Base-by-base conservation (phyloP, 2,329 filamentous ascomycete species). In the Dactylellina parvicollis region DNA sequence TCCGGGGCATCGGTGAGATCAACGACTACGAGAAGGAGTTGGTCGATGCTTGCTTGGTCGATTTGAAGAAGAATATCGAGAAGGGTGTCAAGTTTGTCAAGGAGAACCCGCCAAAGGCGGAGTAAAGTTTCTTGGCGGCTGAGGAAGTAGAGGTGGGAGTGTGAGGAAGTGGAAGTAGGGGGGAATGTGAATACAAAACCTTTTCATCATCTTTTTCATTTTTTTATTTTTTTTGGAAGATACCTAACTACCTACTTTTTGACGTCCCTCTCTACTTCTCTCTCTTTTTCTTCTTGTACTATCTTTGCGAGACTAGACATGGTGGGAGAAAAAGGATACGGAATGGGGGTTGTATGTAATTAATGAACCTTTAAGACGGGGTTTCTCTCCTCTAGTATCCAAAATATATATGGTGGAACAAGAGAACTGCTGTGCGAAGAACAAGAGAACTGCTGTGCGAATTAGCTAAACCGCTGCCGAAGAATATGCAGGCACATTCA, bases 21-120 rank as follows among this genome's bases (percentile, higher is more conserved):
- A 91, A 92, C 80, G 87, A 88, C 79, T 85, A 88, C 82, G 95
- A 99, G 90, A 85, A 96, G 88, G 89, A 89, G 84, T 89, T 99
- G 79, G 84, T 99, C 79, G 90, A 96, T 80, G 91, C 88, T 80
- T 90, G 88, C 87, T 85, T 98, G 78, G 85, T 82, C 79, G 95
- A 94, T 83, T 87, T 95, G 82, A 90, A 91, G 87, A 91, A 90
- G 80, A 78, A 78, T 46, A 78, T 78, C 59, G 66, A 69, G 40
- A 78, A 76, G 77, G 77, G 77, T 26, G 74, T 77, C 38, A 56
- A 75, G 18, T 78, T 77, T 49, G 76, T 77, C 32, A 72, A 74
- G 70, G 9, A 57, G 44, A 78, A 77, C 65, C 77, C 77, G 9
- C 67, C 67, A 12, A 44, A 72, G 32, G 64, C 64, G 20, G 46